Percentiles rank a stretch among this genome's conserved stretches.
Conservation (phyloP, 371 early-diverging fungal genomes). For the Cokeromyces recurvatus region DNA sequence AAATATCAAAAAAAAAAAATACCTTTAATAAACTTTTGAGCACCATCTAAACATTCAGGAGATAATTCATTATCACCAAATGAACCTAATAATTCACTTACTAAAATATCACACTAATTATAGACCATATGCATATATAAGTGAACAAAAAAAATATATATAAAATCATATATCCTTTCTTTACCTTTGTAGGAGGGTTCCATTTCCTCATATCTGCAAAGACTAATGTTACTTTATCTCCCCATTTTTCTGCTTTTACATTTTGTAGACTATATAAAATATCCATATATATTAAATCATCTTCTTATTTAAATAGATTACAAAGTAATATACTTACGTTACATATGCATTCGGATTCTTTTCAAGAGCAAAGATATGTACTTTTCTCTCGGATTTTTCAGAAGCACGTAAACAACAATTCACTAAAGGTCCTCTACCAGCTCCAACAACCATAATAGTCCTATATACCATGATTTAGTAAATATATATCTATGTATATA, state of each 20-base stretch:
- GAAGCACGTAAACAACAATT: constrained; percentile 81
- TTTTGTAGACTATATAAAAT: constrained; percentile 60
- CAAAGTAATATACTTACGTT: constrained; percentile 46
- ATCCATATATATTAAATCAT: too few species aligned
- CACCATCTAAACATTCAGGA: constrained; percentile 95
- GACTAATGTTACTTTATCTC: constrained; percentile 72
- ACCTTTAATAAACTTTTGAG: constrained; percentile 79
- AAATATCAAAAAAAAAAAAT: neutral
- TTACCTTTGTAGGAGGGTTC: constrained; percentile 70
- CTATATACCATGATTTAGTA: constrained; percentile 28
- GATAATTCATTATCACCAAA: constrained; percentile 97
- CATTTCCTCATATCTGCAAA: constrained; percentile 90
- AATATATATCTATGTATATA: too few species aligned
- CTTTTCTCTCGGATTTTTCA: constrained; percentile 54
- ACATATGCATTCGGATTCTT: constrained; percentile 95
- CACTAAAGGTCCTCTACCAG: constrained; percentile 80
- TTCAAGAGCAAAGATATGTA: constrained; percentile 83
- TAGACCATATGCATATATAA: neutral
- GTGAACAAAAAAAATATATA: too few species aligned
- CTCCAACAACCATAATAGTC: constrained; percentile 85
- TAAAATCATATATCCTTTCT: too few species aligned
- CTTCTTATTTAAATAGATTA: neutral
- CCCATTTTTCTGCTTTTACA: constrained; percentile 75
- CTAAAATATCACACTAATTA: constrained; percentile 76
- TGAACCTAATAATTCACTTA: constrained; percentile 89